A percentile compares a stretch with the other conserved stretches of the same genome.
Evolutionary conservation across 2,329 filamentous ascomycete species (phyloP).

Genomic region (Colletotrichum spinosum): DNA sequence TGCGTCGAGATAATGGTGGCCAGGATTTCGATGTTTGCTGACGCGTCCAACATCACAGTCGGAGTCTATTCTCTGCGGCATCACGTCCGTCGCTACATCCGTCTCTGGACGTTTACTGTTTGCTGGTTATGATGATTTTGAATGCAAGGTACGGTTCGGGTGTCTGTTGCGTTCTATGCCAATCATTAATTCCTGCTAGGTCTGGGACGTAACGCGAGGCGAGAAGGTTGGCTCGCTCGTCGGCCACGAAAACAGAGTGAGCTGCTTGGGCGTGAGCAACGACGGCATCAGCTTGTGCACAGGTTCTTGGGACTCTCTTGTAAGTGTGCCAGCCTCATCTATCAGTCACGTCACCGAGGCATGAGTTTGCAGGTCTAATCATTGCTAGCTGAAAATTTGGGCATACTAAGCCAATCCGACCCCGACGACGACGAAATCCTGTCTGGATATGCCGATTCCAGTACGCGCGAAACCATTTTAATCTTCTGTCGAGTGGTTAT

Average conservation of each 20-base stretch:
- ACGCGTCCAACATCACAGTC: conserved; percentile 68
- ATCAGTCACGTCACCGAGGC: conserved; percentile 51
- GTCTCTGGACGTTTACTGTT: conserved; percentile 96
- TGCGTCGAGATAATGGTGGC: background rate
- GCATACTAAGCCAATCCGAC: conserved; percentile 69
- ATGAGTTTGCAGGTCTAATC: conserved; percentile 52
- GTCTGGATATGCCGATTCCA: conserved; percentile 39
- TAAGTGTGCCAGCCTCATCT: conserved; percentile 65
- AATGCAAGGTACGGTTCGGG: conserved; percentile 88
- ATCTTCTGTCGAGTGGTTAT: conserved; percentile 38
- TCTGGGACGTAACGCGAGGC: conserved; percentile 96
- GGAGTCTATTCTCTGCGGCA: conserved; percentile 96
- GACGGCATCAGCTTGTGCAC: conserved; percentile 99
- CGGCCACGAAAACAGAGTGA: conserved; percentile 98
- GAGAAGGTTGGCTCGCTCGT: conserved; percentile 97
- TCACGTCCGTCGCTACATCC: conserved; percentile 97
- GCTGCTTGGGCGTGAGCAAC: conserved; percentile 98
- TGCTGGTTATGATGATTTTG: conserved; percentile 98
- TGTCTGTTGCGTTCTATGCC: background rate
- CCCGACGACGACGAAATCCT: conserved; percentile 32
- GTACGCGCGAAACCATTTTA: conserved; percentile 39
- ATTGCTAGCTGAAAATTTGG: conserved; percentile 84
- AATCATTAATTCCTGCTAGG: conserved; percentile 64
- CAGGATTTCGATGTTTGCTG: conserved; percentile 27
- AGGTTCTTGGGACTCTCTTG: conserved; percentile 98